Conservation (phyloP, 2,329 filamentous ascomycete species). For the Talaromyces verruculosus region DNA sequence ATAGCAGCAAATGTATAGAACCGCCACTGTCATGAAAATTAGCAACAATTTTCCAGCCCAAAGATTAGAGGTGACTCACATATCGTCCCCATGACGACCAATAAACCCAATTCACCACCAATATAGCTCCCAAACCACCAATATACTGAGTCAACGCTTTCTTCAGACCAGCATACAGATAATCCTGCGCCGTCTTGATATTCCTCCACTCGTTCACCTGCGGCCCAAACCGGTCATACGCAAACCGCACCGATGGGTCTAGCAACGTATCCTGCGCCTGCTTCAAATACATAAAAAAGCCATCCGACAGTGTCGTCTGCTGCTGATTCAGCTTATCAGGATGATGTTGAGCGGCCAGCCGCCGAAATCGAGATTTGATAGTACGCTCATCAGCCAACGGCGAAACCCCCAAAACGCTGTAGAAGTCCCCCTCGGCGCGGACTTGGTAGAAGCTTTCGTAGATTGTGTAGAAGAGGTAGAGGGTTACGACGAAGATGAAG, state of each 20-base stretch:
- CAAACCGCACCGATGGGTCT: slow-evolving; percentile 75
- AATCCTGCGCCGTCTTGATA: slow-evolving; percentile 66
- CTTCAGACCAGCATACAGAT: slow-evolving; percentile 64
- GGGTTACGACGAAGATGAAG: slow-evolving; percentile 75
- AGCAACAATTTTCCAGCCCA: background rate
- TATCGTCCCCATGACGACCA: slow-evolving; percentile 48
- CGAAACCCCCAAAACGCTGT: slow-evolving; percentile 71
- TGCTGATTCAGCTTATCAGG: slow-evolving; percentile 69
- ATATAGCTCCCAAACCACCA: slow-evolving; percentile 37
- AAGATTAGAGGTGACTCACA: slow-evolving; percentile 35
- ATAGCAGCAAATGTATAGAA: slow-evolving; percentile 55
- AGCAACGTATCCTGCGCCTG: slow-evolving; percentile 76
- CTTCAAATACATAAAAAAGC: slow-evolving; percentile 79
- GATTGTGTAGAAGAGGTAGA: slow-evolving; percentile 87
- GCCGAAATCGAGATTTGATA: slow-evolving; percentile 81
- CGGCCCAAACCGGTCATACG: slow-evolving; percentile 86
- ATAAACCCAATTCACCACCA: slow-evolving; percentile 43
- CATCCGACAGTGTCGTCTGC: slow-evolving; percentile 35
- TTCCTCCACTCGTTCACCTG: slow-evolving; percentile 62
- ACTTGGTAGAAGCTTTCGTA: slow-evolving; percentile 87
- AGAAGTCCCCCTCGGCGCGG: slow-evolving; percentile 71
- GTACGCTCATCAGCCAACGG: slow-evolving; percentile 68
- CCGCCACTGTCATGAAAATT: slow-evolving; percentile 46
- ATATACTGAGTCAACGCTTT: slow-evolving; percentile 42
- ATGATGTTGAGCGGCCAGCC: slow-evolving; percentile 68